Conservation (phyloP, 2,329 filamentous ascomycete genomes). For the Thelonectria olida region DNA sequence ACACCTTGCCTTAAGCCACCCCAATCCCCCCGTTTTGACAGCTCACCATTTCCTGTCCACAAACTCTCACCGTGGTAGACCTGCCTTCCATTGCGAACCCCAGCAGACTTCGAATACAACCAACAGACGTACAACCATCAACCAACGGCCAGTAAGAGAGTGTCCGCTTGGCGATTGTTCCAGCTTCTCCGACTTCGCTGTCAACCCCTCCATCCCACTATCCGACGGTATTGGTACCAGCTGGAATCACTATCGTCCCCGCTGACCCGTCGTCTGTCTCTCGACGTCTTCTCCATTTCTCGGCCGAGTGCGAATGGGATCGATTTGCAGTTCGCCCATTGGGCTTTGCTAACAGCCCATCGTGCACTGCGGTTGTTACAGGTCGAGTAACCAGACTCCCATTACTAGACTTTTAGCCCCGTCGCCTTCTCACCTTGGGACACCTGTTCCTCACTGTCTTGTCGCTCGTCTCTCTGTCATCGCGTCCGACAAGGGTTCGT, state of each 20-base stretch:
- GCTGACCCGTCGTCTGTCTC: too few species aligned
- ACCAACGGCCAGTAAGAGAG: too few species aligned
- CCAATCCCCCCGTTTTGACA: conserved; percentile 6
- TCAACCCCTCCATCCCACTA: not conserved
- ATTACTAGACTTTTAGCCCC: not conserved
- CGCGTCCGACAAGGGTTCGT: conserved; percentile 18
- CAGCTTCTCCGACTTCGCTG: conserved; percentile 8
- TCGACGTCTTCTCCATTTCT: not conserved
- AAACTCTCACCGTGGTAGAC: not conserved
- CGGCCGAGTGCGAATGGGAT: conserved; percentile 21
- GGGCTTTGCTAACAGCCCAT: conserved; percentile 4
- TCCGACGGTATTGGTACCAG: not conserved
- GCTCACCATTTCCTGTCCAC: conserved; percentile 5
- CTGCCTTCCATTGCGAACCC: too few species aligned
- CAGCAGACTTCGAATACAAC: not conserved
- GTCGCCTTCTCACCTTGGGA: not conserved
- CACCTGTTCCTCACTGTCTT: not conserved
- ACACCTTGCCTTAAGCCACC: conserved; percentile 10
- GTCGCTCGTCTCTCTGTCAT: conserved; percentile 1
- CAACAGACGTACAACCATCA: not conserved
- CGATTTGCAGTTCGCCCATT: not conserved
- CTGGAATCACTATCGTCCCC: not conserved
- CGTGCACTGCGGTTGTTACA: not conserved
- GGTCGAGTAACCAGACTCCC: conserved; percentile 7
- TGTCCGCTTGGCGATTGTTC: too few species aligned